These are phyloP conservation scores for Penicillium soppii DNA, from an alignment of 495 filamentous ascomycete genomes.

Conservation along the genomic window DNA sequence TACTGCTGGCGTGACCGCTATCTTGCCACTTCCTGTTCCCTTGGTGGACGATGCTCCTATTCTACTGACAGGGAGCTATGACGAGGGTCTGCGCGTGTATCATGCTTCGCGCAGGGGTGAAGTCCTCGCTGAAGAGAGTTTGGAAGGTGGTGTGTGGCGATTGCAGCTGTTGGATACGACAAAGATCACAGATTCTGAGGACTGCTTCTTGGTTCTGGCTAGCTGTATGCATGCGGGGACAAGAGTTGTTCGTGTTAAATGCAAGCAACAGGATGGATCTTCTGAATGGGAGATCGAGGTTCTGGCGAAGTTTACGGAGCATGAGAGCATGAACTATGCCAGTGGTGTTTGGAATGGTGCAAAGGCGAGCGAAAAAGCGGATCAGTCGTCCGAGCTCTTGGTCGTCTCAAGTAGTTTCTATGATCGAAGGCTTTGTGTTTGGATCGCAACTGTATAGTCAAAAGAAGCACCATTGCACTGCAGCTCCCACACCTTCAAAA, in stretches of 20 bases:
- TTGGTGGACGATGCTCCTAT: slow-evolving; percentile 43
- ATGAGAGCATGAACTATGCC: slow-evolving; percentile 95
- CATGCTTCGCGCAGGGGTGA: slow-evolving; percentile 35
- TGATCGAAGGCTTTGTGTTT: slow-evolving; percentile 77
- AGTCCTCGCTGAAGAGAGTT: slow-evolving; percentile 57
- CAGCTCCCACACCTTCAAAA: no score
- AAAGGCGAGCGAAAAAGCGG: slow-evolving; percentile 8
- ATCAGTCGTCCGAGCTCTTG: slow-evolving; percentile 33
- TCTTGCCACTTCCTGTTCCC: slow-evolving; percentile 61
- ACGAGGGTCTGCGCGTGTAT: slow-evolving; percentile 76
- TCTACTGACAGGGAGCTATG: slow-evolving; percentile 87
- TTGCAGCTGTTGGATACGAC: slow-evolving; percentile 58
- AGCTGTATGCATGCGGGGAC: slow-evolving; percentile 93
- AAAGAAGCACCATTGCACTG: no score
- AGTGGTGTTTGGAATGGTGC: slow-evolving; percentile 63
- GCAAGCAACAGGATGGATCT: slow-evolving; percentile 14
- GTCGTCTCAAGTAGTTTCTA: slow-evolving; percentile 89
- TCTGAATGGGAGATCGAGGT: slow-evolving; percentile 61
- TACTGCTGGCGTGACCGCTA: slow-evolving; percentile 82
- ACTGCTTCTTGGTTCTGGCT: slow-evolving; percentile 61
- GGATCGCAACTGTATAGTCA: slow-evolving; percentile 46
- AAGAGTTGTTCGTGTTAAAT: slow-evolving; percentile 59
- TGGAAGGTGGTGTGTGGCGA: slow-evolving; percentile 92
- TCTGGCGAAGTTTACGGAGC: slow-evolving; percentile 75
- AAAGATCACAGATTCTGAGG: not conserved